Base-by-base conservation (phyloP, 768 basidiomycete genomes). In the Coprinopsis cinerea region DNA sequence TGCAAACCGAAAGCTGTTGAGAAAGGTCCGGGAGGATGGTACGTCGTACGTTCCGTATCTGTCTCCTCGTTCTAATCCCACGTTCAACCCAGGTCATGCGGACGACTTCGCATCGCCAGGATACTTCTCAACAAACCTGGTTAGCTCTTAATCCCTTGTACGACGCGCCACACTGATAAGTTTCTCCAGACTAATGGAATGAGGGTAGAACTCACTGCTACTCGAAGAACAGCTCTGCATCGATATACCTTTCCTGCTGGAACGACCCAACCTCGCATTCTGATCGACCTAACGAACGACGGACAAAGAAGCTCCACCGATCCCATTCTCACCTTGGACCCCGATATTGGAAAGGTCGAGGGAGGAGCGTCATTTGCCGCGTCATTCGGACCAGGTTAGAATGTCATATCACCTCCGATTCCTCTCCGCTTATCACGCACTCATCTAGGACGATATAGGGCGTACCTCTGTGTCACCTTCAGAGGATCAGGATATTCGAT, bases 71-170 rank as follows among this genome's bases (percentile, higher is more conserved):
- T n/a, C n/a, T 44, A 32, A 40, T 52, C 2, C 22, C 20, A 25
- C n/a, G 5, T 18, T 24, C 1, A 7, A 7, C 9, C 2, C 28
- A 82, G 80, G 80, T 11, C 67, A 69, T 26, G 76, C 80, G 3
- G 81, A 83, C 51, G 82, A 84, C 55, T 72, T 69, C 50, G 79
- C 81, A 3, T 77, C 79, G 14, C 83, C 82, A 0, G 83, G 83
- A 43, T 85, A 83, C 59, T 85, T 85, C 58, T 72, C 81, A 0
- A 75, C 78, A 1, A 82, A 82, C 55, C 64, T 83, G 25, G 80
- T 79, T 50, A 14, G 67, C 59, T 27, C 11, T 11, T 25, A 4
- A 26, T 42, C 18, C 37, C 34, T 13, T 48, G 17, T 13, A 11
- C 37, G 34, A 22, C 44, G 7, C 28, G 1, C 15, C 17, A 18